phyloP scores from a whole-genome alignment of 2,329 filamentous ascomycete species.

The Claviceps quebecensis region DNA sequence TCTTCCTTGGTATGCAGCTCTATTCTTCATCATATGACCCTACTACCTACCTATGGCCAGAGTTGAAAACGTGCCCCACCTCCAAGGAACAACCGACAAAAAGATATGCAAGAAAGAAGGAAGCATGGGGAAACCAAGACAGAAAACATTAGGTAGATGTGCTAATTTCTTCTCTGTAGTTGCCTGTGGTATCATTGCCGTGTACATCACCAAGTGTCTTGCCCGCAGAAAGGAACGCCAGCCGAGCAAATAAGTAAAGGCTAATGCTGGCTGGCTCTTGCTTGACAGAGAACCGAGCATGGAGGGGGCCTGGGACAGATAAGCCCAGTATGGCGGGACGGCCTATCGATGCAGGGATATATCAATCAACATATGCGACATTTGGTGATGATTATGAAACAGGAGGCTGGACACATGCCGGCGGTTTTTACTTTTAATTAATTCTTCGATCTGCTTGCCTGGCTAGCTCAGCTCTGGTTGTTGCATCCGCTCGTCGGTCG shows the following conservation, averaged over 20 bases:
- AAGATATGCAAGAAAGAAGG: neutral
- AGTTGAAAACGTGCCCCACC: too few species aligned
- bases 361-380: neutral
- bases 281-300: neutral
- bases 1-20: constrained; percentile 23
- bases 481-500: too few species aligned
- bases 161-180: constrained; percentile 15
- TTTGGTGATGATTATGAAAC: neutral
- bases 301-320: neutral
- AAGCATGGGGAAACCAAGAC: too few species aligned
- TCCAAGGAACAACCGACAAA: too few species aligned
- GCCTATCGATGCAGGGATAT: neutral
- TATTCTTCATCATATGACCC: neutral
- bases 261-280: constrained; percentile 2
- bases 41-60: too few species aligned
- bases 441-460: too few species aligned
- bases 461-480: too few species aligned
- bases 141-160: too few species aligned
- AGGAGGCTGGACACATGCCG: neutral
- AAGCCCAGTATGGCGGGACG: neutral
- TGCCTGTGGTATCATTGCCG: constrained; percentile 16
- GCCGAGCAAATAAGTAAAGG: constrained; percentile 13
- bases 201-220: constrained; percentile 20
- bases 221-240: constrained; percentile 13
- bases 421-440: neutral